Evolutionary conservation across 176 grass and related monocot genomes (phyloP), one percentile per base, ranked within the genome.

Genomic region (Musa acuminata): DNA sequence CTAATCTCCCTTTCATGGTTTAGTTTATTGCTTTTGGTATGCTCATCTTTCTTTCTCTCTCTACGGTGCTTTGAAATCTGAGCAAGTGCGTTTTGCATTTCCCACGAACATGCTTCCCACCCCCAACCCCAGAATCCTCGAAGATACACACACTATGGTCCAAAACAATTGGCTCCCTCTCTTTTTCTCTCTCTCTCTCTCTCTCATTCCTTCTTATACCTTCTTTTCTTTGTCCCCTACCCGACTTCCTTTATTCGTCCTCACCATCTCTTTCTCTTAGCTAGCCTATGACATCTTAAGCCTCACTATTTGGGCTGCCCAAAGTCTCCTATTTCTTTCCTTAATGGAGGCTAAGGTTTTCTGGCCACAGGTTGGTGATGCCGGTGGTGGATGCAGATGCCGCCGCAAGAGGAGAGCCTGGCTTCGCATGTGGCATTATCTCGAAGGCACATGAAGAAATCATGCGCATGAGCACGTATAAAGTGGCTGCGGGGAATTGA

Each of bases 401-500:
- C 50, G 67, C 67, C 67, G 48, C 5, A 27, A 69, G 67, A 48
- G 67, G 26, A 69, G 13, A 16, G 27, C 3, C 48, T 69, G 13
- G 29, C 24, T 16, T 50, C 48, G 27, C 29, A 50, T 50, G 16
- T 19, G 29, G 26, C 16, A 16, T 11, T 48, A 48, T 8, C 16
- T 17, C 10, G 26, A 50, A 69, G 29, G 2, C 26, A 48, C 29
- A 20, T 69, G 67, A 69, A 69, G 67, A 8, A 16, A 69, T 27
- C 67, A 69, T 48, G 67, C 9, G 11, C 35, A 43, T 43, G 4
- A 43, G 35, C 3, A 43, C 35, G 35, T 43, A 43, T 0, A 43
- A 43, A 43, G 35, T 43, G 35, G 35, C 65, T 29, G 82, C 81
- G 88, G 85, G 88, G 88, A 90, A 90, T 90, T 80, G 88, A 90